Conservation (phyloP, 2,329 filamentous ascomycete species). For the Esteya vermicola region DNA sequence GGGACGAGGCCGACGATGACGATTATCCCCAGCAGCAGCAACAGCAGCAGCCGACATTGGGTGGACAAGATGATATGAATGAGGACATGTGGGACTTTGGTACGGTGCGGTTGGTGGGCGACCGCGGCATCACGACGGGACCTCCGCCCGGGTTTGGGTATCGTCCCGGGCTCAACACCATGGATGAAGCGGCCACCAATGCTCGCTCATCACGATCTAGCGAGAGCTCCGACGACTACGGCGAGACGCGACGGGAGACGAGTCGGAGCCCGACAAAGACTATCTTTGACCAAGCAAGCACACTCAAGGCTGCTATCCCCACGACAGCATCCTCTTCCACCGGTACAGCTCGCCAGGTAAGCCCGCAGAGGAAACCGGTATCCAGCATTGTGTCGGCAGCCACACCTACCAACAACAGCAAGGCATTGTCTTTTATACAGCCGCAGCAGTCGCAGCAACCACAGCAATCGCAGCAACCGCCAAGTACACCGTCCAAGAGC, state of each 20-base stretch:
- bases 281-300: slow-evolving; percentile 31
- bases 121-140: slow-evolving; percentile 27
- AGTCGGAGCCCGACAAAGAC: slow-evolving; percentile 41
- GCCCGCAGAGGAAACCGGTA: slow-evolving; percentile 45
- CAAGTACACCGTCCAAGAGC: neutral
- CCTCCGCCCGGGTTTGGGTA: slow-evolving; percentile 19
- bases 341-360: slow-evolving; percentile 38
- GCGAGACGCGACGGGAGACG: slow-evolving; percentile 33
- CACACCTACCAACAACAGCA: slow-evolving; percentile 3
- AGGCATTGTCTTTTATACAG: too few species aligned
- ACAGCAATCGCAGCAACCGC: slow-evolving; percentile 11
- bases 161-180: slow-evolving; percentile 47
- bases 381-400: slow-evolving; percentile 14
- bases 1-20: slow-evolving; percentile 50
- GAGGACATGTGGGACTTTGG: slow-evolving; percentile 99
- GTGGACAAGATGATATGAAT: slow-evolving; percentile 42
- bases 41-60: slow-evolving; percentile 37
- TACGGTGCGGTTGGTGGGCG: slow-evolving; percentile 70
- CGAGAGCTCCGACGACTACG: slow-evolving; percentile 34
- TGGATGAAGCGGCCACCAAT: slow-evolving; percentile 75
- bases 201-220: slow-evolving; percentile 44
- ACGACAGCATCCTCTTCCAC: slow-evolving; percentile 17
- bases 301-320: slow-evolving; percentile 37
- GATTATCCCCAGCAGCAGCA: slow-evolving; percentile 39
- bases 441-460: slow-evolving; percentile 19